A percentile compares a stretch with the other conserved stretches of the same genome.
Evolutionary conservation across 2,329 filamentous ascomycete species (phyloP).

Genomic region (Claviceps sp.): DNA sequence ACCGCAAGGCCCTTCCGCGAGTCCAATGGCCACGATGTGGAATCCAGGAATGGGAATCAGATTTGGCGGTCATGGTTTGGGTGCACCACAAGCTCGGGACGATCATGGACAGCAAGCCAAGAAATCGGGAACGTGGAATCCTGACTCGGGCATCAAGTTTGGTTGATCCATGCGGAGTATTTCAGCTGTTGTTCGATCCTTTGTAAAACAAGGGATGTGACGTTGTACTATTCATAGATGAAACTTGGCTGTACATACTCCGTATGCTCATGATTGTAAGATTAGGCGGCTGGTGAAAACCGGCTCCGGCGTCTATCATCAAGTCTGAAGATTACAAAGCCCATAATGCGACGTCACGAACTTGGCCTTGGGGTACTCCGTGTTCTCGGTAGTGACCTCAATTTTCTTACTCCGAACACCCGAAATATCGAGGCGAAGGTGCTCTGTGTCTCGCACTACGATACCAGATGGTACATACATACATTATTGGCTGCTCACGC

Average conservation of each 20-base stretch:
- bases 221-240: neutral
- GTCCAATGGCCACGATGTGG: conserved; percentile 38
- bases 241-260: neutral
- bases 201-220: neutral
- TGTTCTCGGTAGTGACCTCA: neutral
- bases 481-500: too few relatives aligned
- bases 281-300: too few relatives aligned
- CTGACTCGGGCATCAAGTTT: conserved; percentile 44
- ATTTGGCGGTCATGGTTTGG: conserved; percentile 40
- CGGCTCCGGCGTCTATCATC: too few relatives aligned
- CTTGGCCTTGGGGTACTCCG: neutral
- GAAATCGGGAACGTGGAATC: conserved; percentile 41
- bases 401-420: too few relatives aligned
- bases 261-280: too few relatives aligned
- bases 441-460: too few relatives aligned
- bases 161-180: conserved; percentile 16
- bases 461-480: too few relatives aligned
- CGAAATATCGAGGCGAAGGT: too few relatives aligned
- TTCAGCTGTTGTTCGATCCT: neutral
- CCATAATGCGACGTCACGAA: too few relatives aligned
- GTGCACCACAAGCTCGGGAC: conserved; percentile 9
- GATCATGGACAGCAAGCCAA: conserved; percentile 12
- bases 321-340: too few relatives aligned
- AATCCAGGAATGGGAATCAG: conserved; percentile 69
- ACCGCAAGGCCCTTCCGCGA: conserved; percentile 30